phyloP scores from a whole-genome alignment of 306 rosid species.

The Aeschynomene evenia region DNA sequence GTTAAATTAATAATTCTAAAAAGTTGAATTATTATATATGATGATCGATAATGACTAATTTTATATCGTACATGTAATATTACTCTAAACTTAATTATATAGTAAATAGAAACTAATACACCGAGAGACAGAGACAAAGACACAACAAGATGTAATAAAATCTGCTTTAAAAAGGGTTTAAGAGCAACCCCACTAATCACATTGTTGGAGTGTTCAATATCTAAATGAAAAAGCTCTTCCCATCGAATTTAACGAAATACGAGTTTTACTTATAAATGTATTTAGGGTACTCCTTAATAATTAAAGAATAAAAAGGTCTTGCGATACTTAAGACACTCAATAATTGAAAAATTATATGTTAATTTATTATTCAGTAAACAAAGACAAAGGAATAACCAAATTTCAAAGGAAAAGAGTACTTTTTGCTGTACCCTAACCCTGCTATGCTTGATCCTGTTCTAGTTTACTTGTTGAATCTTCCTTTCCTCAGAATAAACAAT shows the following conservation, averaged over 20 bases:
- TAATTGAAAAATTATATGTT: no score
- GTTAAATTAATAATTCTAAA: no score
- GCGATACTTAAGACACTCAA: no score
- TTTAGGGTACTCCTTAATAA: no score
- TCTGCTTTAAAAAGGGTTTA: background rate
- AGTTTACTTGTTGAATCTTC: conserved; percentile 5
- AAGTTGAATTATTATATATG: no score
- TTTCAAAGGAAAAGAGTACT: background rate
- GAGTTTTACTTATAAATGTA: no score
- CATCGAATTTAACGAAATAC: background rate
- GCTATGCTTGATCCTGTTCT: background rate
- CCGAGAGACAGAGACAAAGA: background rate
- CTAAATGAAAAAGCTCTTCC: background rate
- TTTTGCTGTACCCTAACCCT: background rate
- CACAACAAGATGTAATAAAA: background rate
- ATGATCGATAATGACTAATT: no score
- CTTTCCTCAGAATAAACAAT: background rate
- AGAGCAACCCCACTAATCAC: background rate
- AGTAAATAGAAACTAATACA: background rate
- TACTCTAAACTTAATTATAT: no score
- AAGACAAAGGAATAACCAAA: background rate
- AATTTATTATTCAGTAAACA: background rate
- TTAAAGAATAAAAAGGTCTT: no score
- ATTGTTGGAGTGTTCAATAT: background rate
- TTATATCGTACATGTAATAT: no score